Percentiles rank a stretch among this genome's conserved stretches.
phyloP scores from a whole-genome alignment of 495 filamentous ascomycete species.

The Tuber brumale region DNA sequence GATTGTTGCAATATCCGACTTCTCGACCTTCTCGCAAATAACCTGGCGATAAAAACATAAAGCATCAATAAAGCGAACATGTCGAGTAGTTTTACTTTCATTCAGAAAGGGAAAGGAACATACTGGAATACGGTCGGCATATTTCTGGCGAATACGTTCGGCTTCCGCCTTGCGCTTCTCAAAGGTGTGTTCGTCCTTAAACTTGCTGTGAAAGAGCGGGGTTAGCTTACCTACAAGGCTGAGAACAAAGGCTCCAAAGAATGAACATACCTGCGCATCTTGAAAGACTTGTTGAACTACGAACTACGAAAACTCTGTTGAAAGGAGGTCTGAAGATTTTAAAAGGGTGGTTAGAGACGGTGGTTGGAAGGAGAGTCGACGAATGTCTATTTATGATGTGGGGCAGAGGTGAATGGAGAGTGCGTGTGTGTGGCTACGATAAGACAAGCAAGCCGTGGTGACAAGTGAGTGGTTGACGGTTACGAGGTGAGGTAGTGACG shows the following conservation, averaged over 20 bases:
- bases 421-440: constrained; percentile 8
- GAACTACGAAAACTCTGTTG: constrained; percentile 5
- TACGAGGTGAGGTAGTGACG: constrained; percentile 21
- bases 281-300: constrained; percentile 19
- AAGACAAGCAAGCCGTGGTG: constrained; percentile 9
- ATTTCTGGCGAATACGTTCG: constrained; percentile 98
- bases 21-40: constrained; percentile 99
- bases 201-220: constrained; percentile 59
- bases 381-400: constrained; percentile 5
- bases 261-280: constrained; percentile 31
- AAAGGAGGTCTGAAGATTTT: neutral
- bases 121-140: constrained; percentile 97
- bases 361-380: constrained; percentile 5
- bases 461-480: constrained; percentile 20
- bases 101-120: constrained; percentile 43
- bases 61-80: neutral
- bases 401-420: neutral
- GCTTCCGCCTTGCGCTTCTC: constrained; percentile 99
- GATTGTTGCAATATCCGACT: constrained; percentile 98
- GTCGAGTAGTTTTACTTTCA: constrained; percentile 9
- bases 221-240: constrained; percentile 28
- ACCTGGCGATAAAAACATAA: constrained; percentile 53
- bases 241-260: constrained; percentile 8
- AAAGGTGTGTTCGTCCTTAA: constrained; percentile 99
- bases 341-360: neutral